phyloP scores from a whole-genome alignment of 352 stramenopile genomes.

The Blastocystis sp. region DNA sequence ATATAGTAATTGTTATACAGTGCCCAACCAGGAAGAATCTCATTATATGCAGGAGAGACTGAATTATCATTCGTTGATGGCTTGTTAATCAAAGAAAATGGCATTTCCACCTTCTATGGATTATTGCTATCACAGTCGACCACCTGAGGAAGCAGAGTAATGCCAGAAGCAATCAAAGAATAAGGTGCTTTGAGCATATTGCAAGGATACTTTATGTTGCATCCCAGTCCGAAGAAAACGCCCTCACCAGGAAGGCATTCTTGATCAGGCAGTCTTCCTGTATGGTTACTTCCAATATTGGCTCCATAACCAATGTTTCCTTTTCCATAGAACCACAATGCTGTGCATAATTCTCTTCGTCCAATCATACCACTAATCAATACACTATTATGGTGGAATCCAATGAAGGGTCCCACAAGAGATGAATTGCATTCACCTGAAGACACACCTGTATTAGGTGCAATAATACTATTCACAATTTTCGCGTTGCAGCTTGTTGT shows the following conservation, averaged over 20 bases:
- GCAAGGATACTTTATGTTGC: slow-evolving; percentile 88
- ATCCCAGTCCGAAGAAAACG: slow-evolving; percentile 88
- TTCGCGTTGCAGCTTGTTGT: slow-evolving; percentile 80
- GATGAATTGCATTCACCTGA: slow-evolving; percentile 85
- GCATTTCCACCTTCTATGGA: slow-evolving; percentile 73
- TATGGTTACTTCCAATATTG: slow-evolving; percentile 95
- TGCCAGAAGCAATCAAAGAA: slow-evolving; percentile 87
- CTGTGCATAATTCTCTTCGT: slow-evolving; percentile 69
- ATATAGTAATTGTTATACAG: slow-evolving; percentile 84
- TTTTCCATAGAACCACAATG: slow-evolving; percentile 83
- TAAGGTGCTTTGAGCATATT: slow-evolving; percentile 87
- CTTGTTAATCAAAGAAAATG: slow-evolving; percentile 78
- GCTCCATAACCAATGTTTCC: slow-evolving; percentile 88
- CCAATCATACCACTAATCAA: slow-evolving; percentile 75
- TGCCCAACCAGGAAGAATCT: slow-evolving; percentile 80
- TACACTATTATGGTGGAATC: slow-evolving; percentile 88
- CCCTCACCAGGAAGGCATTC: slow-evolving; percentile 88
- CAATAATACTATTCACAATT: slow-evolving; percentile 81
- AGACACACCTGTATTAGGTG: slow-evolving; percentile 80
- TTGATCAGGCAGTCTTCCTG: slow-evolving; percentile 78
- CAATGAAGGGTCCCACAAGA: slow-evolving; percentile 87
- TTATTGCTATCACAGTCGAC: not conserved
- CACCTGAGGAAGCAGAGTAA: slow-evolving; percentile 82
- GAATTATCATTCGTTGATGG: slow-evolving; percentile 70
- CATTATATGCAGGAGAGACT: slow-evolving; percentile 66